Conservation (phyloP, 2,329 filamentous ascomycete species). For the Trichocomaceae sp. region DNA sequence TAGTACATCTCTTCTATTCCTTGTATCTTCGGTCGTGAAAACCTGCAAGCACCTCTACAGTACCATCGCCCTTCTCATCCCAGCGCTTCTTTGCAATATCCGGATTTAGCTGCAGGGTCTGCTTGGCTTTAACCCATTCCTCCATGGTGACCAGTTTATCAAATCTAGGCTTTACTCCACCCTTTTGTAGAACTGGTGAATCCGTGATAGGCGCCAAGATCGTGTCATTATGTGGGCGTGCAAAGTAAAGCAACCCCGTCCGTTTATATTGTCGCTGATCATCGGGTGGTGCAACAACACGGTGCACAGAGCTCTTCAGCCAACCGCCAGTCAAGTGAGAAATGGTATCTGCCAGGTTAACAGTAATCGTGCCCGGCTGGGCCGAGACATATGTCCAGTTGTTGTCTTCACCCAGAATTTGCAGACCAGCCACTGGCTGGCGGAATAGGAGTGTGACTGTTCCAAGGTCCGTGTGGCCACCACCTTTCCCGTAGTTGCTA, state of each 20-base stretch:
- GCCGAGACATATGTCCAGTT: conserved; percentile 48
- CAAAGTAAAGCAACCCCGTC: conserved; percentile 42
- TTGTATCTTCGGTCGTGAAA: conserved; percentile 26
- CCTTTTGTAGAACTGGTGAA: conserved; percentile 24
- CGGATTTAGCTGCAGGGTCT: conserved; percentile 34
- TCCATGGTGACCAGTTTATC: conserved; percentile 41
- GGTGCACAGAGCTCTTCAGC: conserved; percentile 46
- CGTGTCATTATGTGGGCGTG: conserved; percentile 26
- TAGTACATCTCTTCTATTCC: background rate
- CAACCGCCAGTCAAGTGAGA: conserved; percentile 46
- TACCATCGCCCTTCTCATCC: conserved; percentile 28
- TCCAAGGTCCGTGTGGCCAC: conserved; percentile 53
- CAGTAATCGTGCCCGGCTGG: conserved; percentile 46
- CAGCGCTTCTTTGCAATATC: conserved; percentile 31
- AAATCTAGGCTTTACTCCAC: conserved; percentile 28
- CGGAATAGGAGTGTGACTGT: conserved; percentile 53
- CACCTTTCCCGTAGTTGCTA: conserved; percentile 39
- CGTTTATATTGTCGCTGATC: conserved; percentile 44
- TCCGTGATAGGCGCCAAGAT: conserved; percentile 22
- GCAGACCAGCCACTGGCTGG: conserved; percentile 52
- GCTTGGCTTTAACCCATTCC: conserved; percentile 39
- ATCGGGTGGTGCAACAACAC: conserved; percentile 43
- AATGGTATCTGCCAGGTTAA: conserved; percentile 47
- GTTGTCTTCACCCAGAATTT: conserved; percentile 47
- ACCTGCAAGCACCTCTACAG: conserved; percentile 33